A percentile compares a stretch with the other conserved stretches of the same genome.
Conservation (phyloP, 208 protist species). For the Trypanosoma brucei region DNA sequence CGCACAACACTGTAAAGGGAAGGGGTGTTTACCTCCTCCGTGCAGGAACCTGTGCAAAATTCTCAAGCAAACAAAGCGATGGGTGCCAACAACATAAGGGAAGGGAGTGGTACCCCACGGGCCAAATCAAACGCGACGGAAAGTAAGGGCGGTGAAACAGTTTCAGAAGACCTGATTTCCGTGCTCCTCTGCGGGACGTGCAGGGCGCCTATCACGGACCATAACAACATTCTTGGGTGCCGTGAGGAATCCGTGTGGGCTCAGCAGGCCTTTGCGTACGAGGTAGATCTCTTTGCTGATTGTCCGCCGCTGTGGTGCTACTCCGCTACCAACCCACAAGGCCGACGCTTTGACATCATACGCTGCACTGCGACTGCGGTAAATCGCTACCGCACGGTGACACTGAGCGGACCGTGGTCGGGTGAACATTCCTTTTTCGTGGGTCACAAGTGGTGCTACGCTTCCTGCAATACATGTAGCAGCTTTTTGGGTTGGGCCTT, state of each 20-base stretch:
- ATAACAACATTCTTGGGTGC: slow-evolving; percentile 42
- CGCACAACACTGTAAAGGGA: too few relatives aligned
- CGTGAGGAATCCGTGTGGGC: slow-evolving; percentile 30
- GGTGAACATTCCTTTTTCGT: slow-evolving; percentile 75
- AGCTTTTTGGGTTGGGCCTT: slow-evolving; percentile 83
- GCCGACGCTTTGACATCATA: slow-evolving; percentile 68
- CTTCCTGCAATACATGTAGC: slow-evolving; percentile 46
- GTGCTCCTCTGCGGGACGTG: slow-evolving; percentile 55
- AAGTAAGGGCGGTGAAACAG: too few relatives aligned
- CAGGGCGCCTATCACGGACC: slow-evolving; percentile 33
- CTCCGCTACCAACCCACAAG: slow-evolving; percentile 70
- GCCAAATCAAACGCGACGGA: too few relatives aligned
- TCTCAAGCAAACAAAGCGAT: neutral
- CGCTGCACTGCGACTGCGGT: slow-evolving; percentile 18
- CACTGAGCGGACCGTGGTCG: slow-evolving; percentile 35
- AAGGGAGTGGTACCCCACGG: neutral
- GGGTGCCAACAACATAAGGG: neutral
- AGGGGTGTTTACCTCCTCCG: too few relatives aligned
- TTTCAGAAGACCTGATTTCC: neutral
- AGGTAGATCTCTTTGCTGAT: slow-evolving; percentile 64
- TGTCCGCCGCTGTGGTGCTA: slow-evolving; percentile 55
- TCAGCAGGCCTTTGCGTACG: slow-evolving; percentile 69
- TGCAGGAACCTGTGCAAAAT: too few relatives aligned
- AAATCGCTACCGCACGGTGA: slow-evolving; percentile 11
- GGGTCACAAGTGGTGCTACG: slow-evolving; percentile 69